Percentiles rank a stretch among this genome's conserved stretches.
Evolutionary conservation across 495 filamentous ascomycete genomes (phyloP).

Genomic region (Penicillium manginii): DNA sequence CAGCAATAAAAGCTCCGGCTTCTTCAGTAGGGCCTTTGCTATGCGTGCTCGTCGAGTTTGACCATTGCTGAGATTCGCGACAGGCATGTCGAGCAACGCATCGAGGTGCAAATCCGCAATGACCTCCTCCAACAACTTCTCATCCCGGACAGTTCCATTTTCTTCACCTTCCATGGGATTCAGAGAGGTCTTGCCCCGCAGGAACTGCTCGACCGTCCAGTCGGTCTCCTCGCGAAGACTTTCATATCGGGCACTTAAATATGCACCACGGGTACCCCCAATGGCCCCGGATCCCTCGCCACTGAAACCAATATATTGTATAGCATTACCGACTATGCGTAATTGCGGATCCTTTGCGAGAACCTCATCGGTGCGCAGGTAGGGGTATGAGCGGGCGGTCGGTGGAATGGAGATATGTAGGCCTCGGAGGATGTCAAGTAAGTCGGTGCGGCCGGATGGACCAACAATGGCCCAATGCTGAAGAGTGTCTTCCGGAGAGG

Average conservation of each 20-base stretch:
- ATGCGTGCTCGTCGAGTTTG: conserved; percentile 87
- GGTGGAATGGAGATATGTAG: conserved; percentile 74
- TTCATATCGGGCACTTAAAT: conserved; percentile 93
- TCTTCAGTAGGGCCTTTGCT: conserved; percentile 76
- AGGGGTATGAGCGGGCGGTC: conserved; percentile 72
- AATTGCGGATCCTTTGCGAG: conserved; percentile 55
- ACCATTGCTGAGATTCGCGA: conserved; percentile 89
- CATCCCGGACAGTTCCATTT: conserved; percentile 44
- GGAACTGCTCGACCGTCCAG: conserved; percentile 77
- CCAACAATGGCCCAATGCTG: conserved; percentile 79
- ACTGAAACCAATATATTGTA: conserved; percentile 82
- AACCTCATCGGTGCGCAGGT: conserved; percentile 67
- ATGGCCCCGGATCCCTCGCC: conserved; percentile 60
- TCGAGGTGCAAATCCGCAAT: conserved; percentile 67
- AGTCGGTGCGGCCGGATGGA: conserved; percentile 70
- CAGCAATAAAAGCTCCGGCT: conserved; percentile 79
- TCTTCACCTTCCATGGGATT: conserved; percentile 66
- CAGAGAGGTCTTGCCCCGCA: conserved; percentile 75
- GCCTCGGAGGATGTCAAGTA: conserved; percentile 75
- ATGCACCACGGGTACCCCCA: conserved; percentile 67
- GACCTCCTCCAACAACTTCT: conserved; percentile 58
- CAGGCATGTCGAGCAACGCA: conserved; percentile 72
- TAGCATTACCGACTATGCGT: conserved; percentile 62
- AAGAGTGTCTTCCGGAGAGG: conserved; percentile 9
- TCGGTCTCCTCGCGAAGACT: conserved; percentile 83